phyloP scores from a whole-genome alignment of 139 green algal species.

The Mesotaenium endlicherianum region DNA sequence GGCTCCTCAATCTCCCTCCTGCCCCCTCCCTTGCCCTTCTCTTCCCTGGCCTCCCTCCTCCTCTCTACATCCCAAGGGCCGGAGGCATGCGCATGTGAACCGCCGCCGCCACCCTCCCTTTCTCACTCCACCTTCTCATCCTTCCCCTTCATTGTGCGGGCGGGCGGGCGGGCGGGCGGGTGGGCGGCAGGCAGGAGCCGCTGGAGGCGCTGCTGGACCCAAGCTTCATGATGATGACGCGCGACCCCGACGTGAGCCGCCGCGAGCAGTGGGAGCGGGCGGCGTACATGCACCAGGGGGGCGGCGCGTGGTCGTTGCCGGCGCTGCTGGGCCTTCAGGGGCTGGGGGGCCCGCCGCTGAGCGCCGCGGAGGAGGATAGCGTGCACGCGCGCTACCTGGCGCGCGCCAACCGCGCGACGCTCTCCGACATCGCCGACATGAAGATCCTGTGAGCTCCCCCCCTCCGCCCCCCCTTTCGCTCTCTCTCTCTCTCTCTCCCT shows the following conservation, averaged over 20 bases:
- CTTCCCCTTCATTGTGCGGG: no score
- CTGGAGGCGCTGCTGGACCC: constrained; percentile 30
- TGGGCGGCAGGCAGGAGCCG: neutral
- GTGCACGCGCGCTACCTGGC: constrained; percentile 32
- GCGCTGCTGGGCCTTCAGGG: constrained; percentile 5
- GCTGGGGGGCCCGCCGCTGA: constrained; percentile 21
- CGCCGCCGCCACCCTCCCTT: no score
- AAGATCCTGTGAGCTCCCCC: constrained; percentile 39
- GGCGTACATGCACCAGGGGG: neutral
- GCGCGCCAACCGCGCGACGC: constrained; percentile 5
- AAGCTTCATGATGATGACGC: constrained; percentile 31
- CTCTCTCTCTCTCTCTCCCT: no score
- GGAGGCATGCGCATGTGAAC: no score
- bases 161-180: no score
- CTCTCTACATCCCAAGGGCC: no score
- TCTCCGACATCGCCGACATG: constrained; percentile 48
- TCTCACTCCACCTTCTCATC: neutral
- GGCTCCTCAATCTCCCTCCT: no score
- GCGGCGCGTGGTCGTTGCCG: neutral
- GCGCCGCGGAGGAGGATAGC: constrained; percentile 26
- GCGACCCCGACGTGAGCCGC: constrained; percentile 35
- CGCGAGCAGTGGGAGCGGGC: constrained; percentile 37
- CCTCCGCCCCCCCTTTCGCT: no score
- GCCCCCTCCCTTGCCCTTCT: no score
- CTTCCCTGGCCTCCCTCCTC: no score